Conservation (phyloP, 352 stramenopile genomes). For the Sclerospora graminicola region DNA sequence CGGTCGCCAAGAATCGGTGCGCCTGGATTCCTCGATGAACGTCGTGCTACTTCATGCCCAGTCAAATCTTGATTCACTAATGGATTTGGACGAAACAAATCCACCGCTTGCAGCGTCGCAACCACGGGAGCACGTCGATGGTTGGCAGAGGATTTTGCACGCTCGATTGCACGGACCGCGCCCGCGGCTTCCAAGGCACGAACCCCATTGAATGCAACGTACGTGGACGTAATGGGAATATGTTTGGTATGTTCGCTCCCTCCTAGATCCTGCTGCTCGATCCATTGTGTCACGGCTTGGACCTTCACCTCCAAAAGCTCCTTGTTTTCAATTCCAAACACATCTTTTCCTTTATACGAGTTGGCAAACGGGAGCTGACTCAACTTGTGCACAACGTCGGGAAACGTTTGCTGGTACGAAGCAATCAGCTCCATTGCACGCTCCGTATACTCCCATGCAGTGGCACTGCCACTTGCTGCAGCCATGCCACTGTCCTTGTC, state of each 20-base stretch:
- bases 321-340: conserved; percentile 74
- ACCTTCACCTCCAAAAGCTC: conserved; percentile 55
- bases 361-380: conserved; percentile 79
- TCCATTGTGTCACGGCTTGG: conserved; percentile 87
- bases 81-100: conserved; percentile 67
- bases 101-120: conserved; percentile 27
- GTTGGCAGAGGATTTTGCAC: conserved; percentile 31
- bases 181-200: conserved; percentile 87
- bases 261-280: conserved; percentile 87
- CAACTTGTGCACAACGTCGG: conserved; percentile 86
- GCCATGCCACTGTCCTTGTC: conserved; percentile 1
- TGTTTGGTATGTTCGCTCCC: conserved; percentile 81
- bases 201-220: conserved; percentile 89
- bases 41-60: conserved; percentile 45
- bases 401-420: conserved; percentile 90
- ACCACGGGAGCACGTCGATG: conserved; percentile 30
- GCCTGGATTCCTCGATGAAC: conserved; percentile 47
- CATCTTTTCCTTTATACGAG: conserved; percentile 80
- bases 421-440: conserved; percentile 90
- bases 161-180: conserved; percentile 52
- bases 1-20: conserved; percentile 91
- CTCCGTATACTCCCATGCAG: conserved; percentile 95
- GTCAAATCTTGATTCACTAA: conserved; percentile 77
- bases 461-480: conserved; percentile 16
- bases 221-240: conserved; percentile 88